Evolutionary conservation across 2,329 filamentous ascomycete genomes (phyloP).

Genomic region (Diaporthe citriasiana): DNA sequence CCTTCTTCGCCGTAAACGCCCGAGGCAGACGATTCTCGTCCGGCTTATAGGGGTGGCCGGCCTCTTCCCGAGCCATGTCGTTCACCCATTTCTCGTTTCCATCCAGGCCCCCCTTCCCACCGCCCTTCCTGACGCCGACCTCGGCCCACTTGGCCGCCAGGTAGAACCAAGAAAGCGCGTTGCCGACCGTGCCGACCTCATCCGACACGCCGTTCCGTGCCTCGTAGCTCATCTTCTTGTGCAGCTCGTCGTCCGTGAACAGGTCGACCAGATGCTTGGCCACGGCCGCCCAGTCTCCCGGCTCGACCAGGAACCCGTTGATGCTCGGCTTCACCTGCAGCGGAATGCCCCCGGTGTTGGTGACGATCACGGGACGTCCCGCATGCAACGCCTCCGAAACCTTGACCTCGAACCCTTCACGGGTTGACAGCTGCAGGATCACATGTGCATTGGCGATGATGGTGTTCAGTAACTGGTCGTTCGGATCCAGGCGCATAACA

Average conservation of each 20-base stretch:
- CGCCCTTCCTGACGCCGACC: slow-evolving; percentile 60
- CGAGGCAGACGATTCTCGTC: slow-evolving; percentile 74
- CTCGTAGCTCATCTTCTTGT: slow-evolving; percentile 75
- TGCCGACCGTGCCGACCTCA: slow-evolving; percentile 85
- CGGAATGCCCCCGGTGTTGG: slow-evolving; percentile 82
- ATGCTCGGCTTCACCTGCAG: slow-evolving; percentile 80
- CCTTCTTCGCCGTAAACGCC: slow-evolving; percentile 54
- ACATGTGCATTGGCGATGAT: slow-evolving; percentile 80
- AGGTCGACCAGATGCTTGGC: slow-evolving; percentile 76
- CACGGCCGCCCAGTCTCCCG: slow-evolving; percentile 78
- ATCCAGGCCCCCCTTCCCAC: slow-evolving; percentile 59
- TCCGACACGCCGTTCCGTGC: slow-evolving; percentile 79
- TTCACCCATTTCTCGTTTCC: slow-evolving; percentile 79
- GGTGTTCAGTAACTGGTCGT: slow-evolving; percentile 84
- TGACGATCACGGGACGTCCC: slow-evolving; percentile 83
- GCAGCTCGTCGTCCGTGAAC: slow-evolving; percentile 75
- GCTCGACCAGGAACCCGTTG: slow-evolving; percentile 81
- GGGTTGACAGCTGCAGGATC: slow-evolving; percentile 83
- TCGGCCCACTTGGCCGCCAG: slow-evolving; percentile 77
- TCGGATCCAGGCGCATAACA: slow-evolving; percentile 82
- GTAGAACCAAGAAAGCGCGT: slow-evolving; percentile 82
- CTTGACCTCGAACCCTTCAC: slow-evolving; percentile 90
- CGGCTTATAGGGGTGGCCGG: slow-evolving; percentile 69
- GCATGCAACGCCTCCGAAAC: slow-evolving; percentile 87
- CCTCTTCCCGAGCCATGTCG: slow-evolving; percentile 78